Base-by-base conservation (phyloP, 257 asterid species). In the Jacaranda mimosifolia region DNA sequence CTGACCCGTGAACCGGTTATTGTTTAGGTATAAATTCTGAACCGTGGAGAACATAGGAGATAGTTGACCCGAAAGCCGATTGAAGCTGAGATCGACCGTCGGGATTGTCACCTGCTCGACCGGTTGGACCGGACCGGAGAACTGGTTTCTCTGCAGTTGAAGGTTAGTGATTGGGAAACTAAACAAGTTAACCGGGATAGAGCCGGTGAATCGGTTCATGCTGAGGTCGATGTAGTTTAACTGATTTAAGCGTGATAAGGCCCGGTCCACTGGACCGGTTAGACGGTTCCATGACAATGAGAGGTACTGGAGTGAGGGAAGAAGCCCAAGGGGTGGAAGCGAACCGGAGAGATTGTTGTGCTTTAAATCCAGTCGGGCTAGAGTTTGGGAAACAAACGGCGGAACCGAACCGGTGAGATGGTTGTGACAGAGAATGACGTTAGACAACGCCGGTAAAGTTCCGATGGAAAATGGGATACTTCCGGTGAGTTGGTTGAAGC, bases 1-100 rank as follows among this genome's bases (percentile, higher is more conserved):
- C 55, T 87, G 88, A 39, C 97, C 99, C 60, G 85, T 83, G 91
- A 96, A 93, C 96, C 93, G 97, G 89, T 96, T 96, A 9, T 96
- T 93, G 53, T 96, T 96, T 49, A 96, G 82, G 39, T 93, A 96
- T n/a, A 96, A 55, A 74, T 84, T 91, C 86, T 89, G 88, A 5
- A 91, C 99, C 69, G 92, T 86, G 4, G 98, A 83, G 68, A 95
- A 86, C 82, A 88, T 48, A 0, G 97, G 92, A 0, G 99, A 93
- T 26, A 95, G 82, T 40, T 80, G 83, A 1, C 97, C 99, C 13
- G 85, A 91, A 3, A 95, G 71, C 78, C 94, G 88, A 90, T 95
- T 95, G 80, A 73, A 93, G 79, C 99, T 95, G 18, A 95, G 93
- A 72, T 95, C 99, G 0, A 95, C 89, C 18, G 87, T 85, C 9